Evolutionary conservation across 257 asterid genomes (phyloP).

Genomic region (Sherardia arvensis): DNA sequence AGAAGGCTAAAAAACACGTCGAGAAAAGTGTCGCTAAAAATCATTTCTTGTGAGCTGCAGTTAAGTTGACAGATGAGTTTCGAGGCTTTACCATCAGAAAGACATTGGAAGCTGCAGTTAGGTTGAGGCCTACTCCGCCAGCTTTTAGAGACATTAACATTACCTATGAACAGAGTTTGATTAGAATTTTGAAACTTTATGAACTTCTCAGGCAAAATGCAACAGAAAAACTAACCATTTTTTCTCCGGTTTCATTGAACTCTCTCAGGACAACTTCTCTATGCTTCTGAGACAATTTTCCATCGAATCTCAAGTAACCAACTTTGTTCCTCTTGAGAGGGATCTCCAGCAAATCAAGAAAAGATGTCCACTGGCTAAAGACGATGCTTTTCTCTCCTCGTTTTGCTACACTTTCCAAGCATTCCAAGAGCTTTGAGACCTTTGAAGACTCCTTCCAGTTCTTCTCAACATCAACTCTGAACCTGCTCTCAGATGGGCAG

Average conservation of each 20-base stretch:
- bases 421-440: conserved; percentile 47
- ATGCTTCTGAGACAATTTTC: conserved; percentile 56
- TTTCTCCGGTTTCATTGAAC: conserved; percentile 53
- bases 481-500: conserved; percentile 48
- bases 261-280: conserved; percentile 62
- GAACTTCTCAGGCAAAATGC: not conserved
- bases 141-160: conserved; percentile 75
- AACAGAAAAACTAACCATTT: conserved; percentile 31
- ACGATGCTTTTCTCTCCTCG: conserved; percentile 70
- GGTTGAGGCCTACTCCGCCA: conserved; percentile 81
- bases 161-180: conserved; percentile 23
- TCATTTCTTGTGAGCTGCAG: not conserved
- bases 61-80: not conserved
- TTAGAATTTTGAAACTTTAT: not conserved
- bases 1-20: not conserved
- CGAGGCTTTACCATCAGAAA: conserved; percentile 48
- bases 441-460: conserved; percentile 79
- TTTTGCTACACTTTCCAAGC: conserved; percentile 30
- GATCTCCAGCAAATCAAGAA: conserved; percentile 68
- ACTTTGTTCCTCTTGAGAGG: conserved; percentile 38
- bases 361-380: conserved; percentile 82
- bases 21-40: not conserved
- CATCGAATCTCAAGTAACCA: conserved; percentile 68
- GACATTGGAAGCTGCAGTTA: conserved; percentile 81
- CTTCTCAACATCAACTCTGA: conserved; percentile 54